These are phyloP conservation scores for Tetrahymena malaccensis DNA, from an alignment of 73 alveolate genomes.

Conservation along the genomic window DNA sequence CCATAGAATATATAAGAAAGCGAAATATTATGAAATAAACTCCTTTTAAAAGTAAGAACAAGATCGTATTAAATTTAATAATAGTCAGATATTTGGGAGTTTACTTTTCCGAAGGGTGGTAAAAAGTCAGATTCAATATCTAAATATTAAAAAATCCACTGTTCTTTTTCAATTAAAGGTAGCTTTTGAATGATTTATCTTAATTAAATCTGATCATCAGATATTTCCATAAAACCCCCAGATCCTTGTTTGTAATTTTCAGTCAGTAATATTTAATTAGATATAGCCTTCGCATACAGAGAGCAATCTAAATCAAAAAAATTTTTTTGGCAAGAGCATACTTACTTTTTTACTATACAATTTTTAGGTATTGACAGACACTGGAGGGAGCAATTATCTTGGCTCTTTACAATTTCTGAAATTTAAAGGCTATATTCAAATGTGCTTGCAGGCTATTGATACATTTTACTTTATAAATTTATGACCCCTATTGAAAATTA, in stretches of 20 bases:
- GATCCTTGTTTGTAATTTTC: neutral
- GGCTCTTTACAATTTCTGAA: neutral
- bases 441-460: neutral
- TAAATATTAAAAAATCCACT: neutral
- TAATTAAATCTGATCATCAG: neutral
- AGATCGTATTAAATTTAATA: neutral
- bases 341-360: neutral
- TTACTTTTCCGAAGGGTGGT: neutral
- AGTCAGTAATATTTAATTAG: neutral
- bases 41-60: neutral
- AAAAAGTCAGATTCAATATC: neutral
- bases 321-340: neutral
- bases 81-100: neutral
- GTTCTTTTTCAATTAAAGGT: neutral
- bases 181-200: neutral
- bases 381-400: neutral
- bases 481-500: neutral
- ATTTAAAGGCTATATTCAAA: neutral
- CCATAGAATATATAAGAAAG: neutral
- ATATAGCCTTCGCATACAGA: neutral
- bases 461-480: neutral
- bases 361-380: neutral
- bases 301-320: neutral
- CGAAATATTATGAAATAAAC: neutral
- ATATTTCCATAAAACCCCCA: neutral